phyloP scores from a whole-genome alignment of 208 protist genomes.

The Spongospora subterranea region DNA sequence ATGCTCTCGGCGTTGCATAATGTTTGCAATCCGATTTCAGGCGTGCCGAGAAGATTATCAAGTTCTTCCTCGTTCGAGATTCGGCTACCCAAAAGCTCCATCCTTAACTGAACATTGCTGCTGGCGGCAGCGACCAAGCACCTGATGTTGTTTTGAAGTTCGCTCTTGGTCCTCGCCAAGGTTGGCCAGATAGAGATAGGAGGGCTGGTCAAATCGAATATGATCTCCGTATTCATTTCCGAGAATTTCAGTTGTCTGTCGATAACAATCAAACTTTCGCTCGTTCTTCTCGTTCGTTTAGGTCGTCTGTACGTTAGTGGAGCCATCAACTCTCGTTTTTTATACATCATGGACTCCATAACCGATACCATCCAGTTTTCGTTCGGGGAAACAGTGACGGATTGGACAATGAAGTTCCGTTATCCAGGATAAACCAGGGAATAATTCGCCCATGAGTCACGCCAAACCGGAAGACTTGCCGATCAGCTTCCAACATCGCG shows the following conservation, averaged over 20 bases:
- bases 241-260: conserved; percentile 43
- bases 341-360: neutral
- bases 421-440: too few relatives aligned
- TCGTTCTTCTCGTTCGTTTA: neutral
- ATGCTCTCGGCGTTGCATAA: conserved; percentile 1
- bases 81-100: conserved; percentile 49
- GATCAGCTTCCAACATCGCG: too few relatives aligned
- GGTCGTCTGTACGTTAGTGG: neutral
- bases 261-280: too few relatives aligned
- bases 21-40: conserved; percentile 15
- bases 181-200: neutral
- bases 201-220: neutral
- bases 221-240: conserved; percentile 32
- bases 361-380: neutral
- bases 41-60: neutral
- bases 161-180: neutral
- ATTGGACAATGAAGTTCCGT: too few relatives aligned
- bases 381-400: too few relatives aligned
- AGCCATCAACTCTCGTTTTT: neutral
- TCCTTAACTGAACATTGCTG: neutral
- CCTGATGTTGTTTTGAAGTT: neutral
- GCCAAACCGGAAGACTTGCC: too few relatives aligned
- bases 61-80: neutral
- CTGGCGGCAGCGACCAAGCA: neutral
- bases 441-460: too few relatives aligned